Conservation (phyloP, 305 asterid species). For the Solanum hybrid region DNA sequence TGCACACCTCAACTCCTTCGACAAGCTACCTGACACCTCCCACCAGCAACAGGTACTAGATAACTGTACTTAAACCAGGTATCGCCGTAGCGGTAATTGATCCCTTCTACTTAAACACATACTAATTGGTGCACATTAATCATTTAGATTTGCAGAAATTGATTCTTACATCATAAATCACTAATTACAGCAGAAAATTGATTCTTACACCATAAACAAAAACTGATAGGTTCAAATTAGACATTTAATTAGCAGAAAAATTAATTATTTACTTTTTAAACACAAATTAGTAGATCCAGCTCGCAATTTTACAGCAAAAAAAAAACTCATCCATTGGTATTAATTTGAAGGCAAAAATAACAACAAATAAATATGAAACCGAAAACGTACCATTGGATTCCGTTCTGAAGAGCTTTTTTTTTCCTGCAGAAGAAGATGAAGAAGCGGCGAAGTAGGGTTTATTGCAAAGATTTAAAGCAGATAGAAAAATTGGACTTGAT, state of each 20-base stretch:
- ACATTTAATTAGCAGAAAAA: neutral
- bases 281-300: neutral
- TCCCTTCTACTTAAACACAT: neutral
- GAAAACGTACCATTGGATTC: neutral
- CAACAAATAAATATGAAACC: neutral
- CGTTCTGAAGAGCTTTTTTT: neutral
- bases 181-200: too few relatives aligned
- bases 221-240: neutral
- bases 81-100: neutral
- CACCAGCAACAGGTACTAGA: too few relatives aligned
- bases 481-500: neutral
- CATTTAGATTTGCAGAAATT: neutral
- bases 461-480: neutral
- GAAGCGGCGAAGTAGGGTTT: neutral
- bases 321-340: neutral
- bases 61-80: neutral
- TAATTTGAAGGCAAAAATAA: neutral
- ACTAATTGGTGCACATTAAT: neutral
- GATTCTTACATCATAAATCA: neutral
- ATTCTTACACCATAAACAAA: neutral
- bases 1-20: accelerated
- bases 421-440: neutral
- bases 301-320: neutral
- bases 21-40: accelerated
- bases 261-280: neutral